Conservation (phyloP, 495 filamentous ascomycete genomes). For the Xylaria sp. region DNA sequence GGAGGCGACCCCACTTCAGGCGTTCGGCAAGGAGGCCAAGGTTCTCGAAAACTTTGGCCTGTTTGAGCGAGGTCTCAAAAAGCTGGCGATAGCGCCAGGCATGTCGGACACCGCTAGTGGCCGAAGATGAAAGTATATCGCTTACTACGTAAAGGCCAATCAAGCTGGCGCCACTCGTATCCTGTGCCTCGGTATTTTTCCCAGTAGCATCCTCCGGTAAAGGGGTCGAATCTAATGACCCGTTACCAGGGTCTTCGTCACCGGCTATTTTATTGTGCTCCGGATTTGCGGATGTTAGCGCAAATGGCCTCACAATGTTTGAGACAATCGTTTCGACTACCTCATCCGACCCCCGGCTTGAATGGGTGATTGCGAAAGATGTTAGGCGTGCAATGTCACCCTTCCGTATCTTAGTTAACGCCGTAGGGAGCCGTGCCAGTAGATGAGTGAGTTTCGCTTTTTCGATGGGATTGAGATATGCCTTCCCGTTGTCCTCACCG, state of each 20-base stretch:
- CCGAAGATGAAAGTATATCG: conserved; percentile 86
- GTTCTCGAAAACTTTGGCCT: conserved; percentile 77
- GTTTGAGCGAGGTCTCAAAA: conserved; percentile 77
- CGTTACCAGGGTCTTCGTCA: conserved; percentile 48
- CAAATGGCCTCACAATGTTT: conserved; percentile 78
- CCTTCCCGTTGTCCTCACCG: conserved; percentile 63
- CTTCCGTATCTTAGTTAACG: conserved; percentile 74
- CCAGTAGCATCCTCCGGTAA: conserved; percentile 44
- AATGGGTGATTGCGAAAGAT: conserved; percentile 88
- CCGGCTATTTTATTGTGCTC: conserved; percentile 49
- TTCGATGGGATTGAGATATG: conserved; percentile 82
- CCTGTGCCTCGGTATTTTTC: conserved; percentile 49
- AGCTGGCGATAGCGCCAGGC: conserved; percentile 90
- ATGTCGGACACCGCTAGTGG: conserved; percentile 81
- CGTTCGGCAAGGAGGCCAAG: conserved; percentile 80
- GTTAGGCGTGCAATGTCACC: conserved; percentile 88
- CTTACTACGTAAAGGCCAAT: conserved; percentile 86
- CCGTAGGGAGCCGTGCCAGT: conserved; percentile 79
- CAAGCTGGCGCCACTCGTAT: conserved; percentile 75
- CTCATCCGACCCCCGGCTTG: conserved; percentile 78
- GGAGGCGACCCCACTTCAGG: conserved; percentile 80
- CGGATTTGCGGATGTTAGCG: conserved; percentile 64
- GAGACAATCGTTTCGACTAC: conserved; percentile 85
- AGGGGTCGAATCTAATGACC: conserved; percentile 45
- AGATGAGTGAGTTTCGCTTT: conserved; percentile 84